phyloP scores from a whole-genome alignment of 2,329 filamentous ascomycete species.

The Alternaria metachromatica region DNA sequence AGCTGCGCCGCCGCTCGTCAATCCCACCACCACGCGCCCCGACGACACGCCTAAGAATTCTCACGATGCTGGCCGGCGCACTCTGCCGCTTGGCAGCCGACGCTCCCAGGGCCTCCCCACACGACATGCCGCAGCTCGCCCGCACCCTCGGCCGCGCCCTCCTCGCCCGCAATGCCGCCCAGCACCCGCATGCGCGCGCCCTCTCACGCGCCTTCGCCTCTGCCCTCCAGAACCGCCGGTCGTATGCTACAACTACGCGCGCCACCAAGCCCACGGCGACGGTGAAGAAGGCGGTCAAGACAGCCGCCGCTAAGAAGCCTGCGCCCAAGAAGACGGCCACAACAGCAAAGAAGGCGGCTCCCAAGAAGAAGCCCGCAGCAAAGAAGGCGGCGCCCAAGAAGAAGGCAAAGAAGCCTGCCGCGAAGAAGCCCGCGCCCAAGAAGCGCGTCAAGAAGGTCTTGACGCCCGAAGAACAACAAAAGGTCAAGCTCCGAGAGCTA shows the following conservation, averaged over 20 bases:
- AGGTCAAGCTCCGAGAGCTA: constrained; percentile 36
- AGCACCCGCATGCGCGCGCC: constrained; percentile 22
- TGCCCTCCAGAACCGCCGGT: constrained; percentile 30
- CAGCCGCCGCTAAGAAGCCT: constrained; percentile 27
- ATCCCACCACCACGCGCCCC: constrained; percentile 9
- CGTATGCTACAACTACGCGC: constrained; percentile 43
- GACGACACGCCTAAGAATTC: constrained; percentile 1
- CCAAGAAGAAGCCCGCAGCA: constrained; percentile 20
- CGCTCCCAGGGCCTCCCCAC: constrained; percentile 43
- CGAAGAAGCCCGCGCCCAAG: constrained; percentile 27
- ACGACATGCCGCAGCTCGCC: constrained; percentile 45
- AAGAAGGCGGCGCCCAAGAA: constrained; percentile 19
- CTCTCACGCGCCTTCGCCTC: constrained; percentile 34
- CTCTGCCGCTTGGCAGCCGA: constrained; percentile 46
- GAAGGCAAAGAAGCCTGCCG: constrained; percentile 25
- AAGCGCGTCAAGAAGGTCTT: constrained; percentile 35
- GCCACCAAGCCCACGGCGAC: constrained; percentile 42
- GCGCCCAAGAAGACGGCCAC: constrained; percentile 37
- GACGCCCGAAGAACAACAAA: constrained; percentile 40
- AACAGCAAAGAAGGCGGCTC: constrained; percentile 31
- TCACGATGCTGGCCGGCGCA: constrained; percentile 45
- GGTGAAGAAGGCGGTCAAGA: constrained; percentile 40
- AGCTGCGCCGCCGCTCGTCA: constrained; percentile 22
- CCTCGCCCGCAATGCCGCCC: constrained; percentile 30
- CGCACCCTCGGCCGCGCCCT: constrained; percentile 35